Evolutionary conservation across 345 rosid species (phyloP).

Genomic region (Excoecaria agallocha): DNA sequence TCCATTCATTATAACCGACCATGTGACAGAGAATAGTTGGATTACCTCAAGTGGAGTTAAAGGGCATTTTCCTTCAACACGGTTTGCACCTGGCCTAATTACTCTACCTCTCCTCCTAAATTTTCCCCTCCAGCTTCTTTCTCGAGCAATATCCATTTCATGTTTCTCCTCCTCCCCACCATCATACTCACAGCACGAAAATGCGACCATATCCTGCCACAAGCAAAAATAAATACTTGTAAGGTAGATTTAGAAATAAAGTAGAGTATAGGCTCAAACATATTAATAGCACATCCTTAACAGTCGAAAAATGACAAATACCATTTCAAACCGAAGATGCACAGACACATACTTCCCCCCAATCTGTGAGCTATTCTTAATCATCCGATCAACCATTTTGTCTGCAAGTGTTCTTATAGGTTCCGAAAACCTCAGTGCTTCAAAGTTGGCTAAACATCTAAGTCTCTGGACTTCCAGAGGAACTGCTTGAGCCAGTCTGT

Average conservation of each 20-base stretch:
- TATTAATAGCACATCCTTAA: not conserved
- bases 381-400: slow-evolving; percentile 88
- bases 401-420: slow-evolving; percentile 84
- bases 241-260: slow-evolving; percentile 1
- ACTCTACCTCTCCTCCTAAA: slow-evolving; percentile 87
- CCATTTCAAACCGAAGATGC: slow-evolving; percentile 97
- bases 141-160: slow-evolving; percentile 93
- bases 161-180: slow-evolving; percentile 85
- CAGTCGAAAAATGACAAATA: slow-evolving; percentile 24
- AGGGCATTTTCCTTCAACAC: slow-evolving; percentile 94
- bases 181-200: slow-evolving; percentile 95
- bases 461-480: slow-evolving; percentile 73
- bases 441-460: slow-evolving; percentile 86
- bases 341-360: slow-evolving; percentile 89
- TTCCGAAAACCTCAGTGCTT: slow-evolving; percentile 78
- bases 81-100: slow-evolving; percentile 84
- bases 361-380: slow-evolving; percentile 53
- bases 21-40: not conserved
- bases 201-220: slow-evolving; percentile 92
- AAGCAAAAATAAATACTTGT: slow-evolving; percentile 10
- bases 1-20: not conserved
- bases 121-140: slow-evolving; percentile 96
- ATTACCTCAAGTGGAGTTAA: slow-evolving; percentile 87
- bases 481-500: slow-evolving; percentile 85
- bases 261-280: not conserved